Evolutionary conservation across 2,329 filamentous ascomycete genomes (phyloP).

Genomic region (Penicillium sp.): DNA sequence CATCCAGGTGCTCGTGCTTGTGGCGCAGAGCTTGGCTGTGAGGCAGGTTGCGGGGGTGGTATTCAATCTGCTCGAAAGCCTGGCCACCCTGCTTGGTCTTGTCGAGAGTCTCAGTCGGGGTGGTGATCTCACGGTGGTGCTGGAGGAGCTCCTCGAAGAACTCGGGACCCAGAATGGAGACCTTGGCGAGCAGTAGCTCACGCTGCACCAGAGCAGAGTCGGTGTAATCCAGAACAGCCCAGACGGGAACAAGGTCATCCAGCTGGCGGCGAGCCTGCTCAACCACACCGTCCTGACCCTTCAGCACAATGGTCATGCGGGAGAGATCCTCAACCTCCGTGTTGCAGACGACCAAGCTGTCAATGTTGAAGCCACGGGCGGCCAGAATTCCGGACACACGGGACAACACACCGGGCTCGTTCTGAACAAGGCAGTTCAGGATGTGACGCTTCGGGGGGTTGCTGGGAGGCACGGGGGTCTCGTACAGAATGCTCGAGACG

Average conservation of each 20-base stretch:
- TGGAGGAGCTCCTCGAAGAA: conserved; percentile 97
- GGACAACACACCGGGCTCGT: conserved; percentile 96
- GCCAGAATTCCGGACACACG: conserved; percentile 95
- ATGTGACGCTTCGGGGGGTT: conserved; percentile 91
- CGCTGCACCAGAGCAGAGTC: conserved; percentile 90
- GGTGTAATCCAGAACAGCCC: conserved; percentile 97
- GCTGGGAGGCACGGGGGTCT: conserved; percentile 83
- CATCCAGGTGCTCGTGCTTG: conserved; percentile 96
- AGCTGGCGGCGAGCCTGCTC: conserved; percentile 95
- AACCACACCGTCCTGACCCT: conserved; percentile 93
- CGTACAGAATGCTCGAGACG: conserved; percentile 98
- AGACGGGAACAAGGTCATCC: conserved; percentile 95
- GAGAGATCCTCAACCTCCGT: conserved; percentile 96
- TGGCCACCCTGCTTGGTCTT: conserved; percentile 24
- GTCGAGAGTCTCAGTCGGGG: conserved; percentile 47
- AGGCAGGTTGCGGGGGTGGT: conserved; percentile 86
- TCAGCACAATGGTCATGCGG: conserved; percentile 97
- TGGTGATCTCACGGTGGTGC: conserved; percentile 90
- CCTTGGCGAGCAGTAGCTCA: conserved; percentile 91
- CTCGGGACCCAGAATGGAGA: conserved; percentile 95
- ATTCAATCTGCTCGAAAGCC: conserved; percentile 59
- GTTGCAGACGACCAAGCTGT: conserved; percentile 95
- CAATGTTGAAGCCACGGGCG: conserved; percentile 97
- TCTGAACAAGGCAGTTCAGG: conserved; percentile 97
- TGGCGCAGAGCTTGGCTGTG: conserved; percentile 87